Conservation (phyloP, 768 basidiomycete species). For the Nidularia pulvinata region DNA sequence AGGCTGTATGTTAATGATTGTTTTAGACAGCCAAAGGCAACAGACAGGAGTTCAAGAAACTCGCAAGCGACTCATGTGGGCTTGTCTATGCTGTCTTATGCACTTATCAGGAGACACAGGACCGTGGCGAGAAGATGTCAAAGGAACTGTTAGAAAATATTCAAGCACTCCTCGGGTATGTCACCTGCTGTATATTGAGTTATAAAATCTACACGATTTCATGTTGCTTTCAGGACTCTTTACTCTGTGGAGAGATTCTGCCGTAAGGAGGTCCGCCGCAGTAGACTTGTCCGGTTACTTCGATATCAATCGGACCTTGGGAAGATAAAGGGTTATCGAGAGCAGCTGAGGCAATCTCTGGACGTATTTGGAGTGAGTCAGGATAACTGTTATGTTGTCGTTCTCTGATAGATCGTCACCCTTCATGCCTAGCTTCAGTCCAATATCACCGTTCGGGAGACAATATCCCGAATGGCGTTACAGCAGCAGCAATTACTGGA, state of each 20-base stretch:
- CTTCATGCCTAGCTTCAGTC: neutral
- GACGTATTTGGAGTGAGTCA: constrained; percentile 19
- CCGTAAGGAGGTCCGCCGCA: constrained; percentile 6
- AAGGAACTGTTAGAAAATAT: constrained; percentile 10
- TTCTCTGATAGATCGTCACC: neutral
- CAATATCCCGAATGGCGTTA: neutral
- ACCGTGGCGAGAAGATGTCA: constrained; percentile 5
- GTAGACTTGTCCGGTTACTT: constrained; percentile 8
- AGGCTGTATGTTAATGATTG: neutral
- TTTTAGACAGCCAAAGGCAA: constrained; percentile 17
- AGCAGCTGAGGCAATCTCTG: constrained; percentile 13
- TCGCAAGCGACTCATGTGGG: constrained; percentile 18
- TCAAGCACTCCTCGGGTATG: constrained; percentile 12
- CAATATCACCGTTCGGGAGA: neutral
- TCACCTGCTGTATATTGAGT: neutral
- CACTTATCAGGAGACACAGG: constrained; percentile 5
- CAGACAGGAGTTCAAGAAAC: constrained; percentile 14
- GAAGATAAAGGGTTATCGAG: constrained; percentile 14
- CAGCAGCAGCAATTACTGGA: neutral
- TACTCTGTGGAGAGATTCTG: constrained; percentile 11
- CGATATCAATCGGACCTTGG: constrained; percentile 7
- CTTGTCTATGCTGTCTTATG: constrained; percentile 15
- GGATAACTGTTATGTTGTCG: neutral
- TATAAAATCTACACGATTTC: neutral
- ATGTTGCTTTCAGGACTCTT: constrained; percentile 8